phyloP scores from a whole-genome alignment of 805 yeast genomes.

The Candida odintsovae region DNA sequence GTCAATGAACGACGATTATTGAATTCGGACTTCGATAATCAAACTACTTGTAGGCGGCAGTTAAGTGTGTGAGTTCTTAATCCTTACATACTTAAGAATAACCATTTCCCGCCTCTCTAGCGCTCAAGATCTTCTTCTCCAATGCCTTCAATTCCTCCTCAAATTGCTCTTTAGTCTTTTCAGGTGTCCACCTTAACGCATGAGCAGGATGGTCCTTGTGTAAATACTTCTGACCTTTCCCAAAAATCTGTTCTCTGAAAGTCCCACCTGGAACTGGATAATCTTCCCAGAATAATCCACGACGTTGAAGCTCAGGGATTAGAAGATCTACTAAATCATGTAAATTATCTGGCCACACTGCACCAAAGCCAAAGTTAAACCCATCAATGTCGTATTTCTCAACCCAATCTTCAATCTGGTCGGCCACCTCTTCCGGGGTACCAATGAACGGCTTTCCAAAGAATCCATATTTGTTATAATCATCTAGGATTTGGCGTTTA shows the following conservation, averaged over 20 bases:
- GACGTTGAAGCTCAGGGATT: slow-evolving; percentile 29
- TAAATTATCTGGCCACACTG: slow-evolving; percentile 31
- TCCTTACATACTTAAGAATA: no score
- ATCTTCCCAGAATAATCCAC: slow-evolving; percentile 33
- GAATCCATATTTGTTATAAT: slow-evolving; percentile 21
- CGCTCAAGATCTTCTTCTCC: background rate
- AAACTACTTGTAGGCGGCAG: no score
- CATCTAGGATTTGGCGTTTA: slow-evolving; percentile 23
- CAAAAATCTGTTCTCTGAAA: slow-evolving; percentile 31
- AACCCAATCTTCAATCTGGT: slow-evolving; percentile 33
- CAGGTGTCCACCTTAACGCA: slow-evolving; percentile 11
- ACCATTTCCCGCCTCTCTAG: slow-evolving; percentile 4
- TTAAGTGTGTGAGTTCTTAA: no score
- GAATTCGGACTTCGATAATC: no score
- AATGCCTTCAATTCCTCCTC: slow-evolving; percentile 2
- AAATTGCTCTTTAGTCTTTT: slow-evolving; percentile 15
- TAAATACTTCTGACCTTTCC: slow-evolving; percentile 18
- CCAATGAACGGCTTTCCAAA: slow-evolving; percentile 28
- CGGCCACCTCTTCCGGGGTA: slow-evolving; percentile 32
- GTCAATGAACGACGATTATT: no score
- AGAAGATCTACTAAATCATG: slow-evolving; percentile 32
- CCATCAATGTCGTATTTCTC: slow-evolving; percentile 37
- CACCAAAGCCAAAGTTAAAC: slow-evolving; percentile 34
- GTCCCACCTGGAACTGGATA: slow-evolving; percentile 31
- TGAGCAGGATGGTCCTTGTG: slow-evolving; percentile 17